phyloP scores from a whole-genome alignment of 768 basidiomycete genomes.

The Leucocoprinus leucothites region DNA sequence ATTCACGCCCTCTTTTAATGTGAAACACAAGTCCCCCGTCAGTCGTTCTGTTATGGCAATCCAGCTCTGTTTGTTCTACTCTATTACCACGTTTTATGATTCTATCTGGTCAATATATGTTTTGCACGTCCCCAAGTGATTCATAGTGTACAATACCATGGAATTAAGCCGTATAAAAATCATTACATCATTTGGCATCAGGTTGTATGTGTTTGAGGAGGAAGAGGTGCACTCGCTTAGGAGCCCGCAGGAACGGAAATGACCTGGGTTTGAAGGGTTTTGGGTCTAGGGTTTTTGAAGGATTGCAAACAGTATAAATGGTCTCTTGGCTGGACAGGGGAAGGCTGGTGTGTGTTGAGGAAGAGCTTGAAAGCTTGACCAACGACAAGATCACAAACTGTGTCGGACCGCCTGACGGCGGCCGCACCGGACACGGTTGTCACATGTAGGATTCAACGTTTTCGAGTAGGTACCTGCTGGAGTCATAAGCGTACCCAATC shows the following conservation, averaged over 20 bases:
- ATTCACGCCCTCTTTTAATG: slow-evolving; percentile 7
- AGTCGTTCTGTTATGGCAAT: slow-evolving; percentile 6
- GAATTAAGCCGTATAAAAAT: no score
- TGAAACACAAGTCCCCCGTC: background rate
- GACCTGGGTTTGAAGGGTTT: background rate
- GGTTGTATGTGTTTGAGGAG: background rate
- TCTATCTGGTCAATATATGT: slow-evolving; percentile 7
- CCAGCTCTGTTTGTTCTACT: slow-evolving; percentile 12
- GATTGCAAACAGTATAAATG: background rate
- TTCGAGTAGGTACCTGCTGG: no score
- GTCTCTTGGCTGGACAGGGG: background rate
- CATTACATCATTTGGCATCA: no score
- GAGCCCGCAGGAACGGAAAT: slow-evolving; percentile 1
- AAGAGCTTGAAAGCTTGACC: no score
- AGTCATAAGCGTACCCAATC: background rate
- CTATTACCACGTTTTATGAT: slow-evolving; percentile 14
- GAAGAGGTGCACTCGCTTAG: background rate
- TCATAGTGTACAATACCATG: background rate
- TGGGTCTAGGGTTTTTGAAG: background rate
- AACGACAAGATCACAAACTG: no score
- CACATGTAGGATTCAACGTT: no score
- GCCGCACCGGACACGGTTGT: no score
- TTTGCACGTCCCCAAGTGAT: background rate
- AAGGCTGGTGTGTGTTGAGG: no score
- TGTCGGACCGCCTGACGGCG: no score